Percentiles rank a stretch among this genome's conserved stretches.
phyloP scores from a whole-genome alignment of 2,329 filamentous ascomycete genomes.

The Aureobasidium uvarum region DNA sequence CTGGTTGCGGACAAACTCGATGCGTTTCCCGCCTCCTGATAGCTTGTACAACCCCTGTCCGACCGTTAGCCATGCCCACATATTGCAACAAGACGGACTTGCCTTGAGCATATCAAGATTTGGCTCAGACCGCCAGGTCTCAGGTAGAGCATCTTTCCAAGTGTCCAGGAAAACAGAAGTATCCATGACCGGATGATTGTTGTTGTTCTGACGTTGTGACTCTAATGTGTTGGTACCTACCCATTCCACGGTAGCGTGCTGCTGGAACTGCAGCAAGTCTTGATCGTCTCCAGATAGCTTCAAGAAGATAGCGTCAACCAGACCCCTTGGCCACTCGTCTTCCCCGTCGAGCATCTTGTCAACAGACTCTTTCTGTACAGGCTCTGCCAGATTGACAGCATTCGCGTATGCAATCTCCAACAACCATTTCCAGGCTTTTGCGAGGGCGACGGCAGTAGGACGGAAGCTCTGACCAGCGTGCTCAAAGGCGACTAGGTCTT shows the following conservation, averaged over 20 bases:
- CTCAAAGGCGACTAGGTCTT: conserved; percentile 55
- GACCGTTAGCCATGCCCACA: background rate
- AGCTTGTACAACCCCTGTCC: conserved; percentile 16
- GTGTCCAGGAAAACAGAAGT: conserved; percentile 38
- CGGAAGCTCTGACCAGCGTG: conserved; percentile 32
- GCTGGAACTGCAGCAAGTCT: background rate
- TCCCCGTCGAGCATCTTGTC: conserved; percentile 39
- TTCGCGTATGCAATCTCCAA: conserved; percentile 44
- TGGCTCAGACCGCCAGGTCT: conserved; percentile 36
- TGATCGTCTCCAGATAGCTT: conserved; percentile 15
- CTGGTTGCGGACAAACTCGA: conserved; percentile 1
- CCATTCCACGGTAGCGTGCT: conserved; percentile 13
- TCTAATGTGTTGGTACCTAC: conserved; percentile 33
- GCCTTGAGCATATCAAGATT: conserved; percentile 33
- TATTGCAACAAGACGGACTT: background rate
- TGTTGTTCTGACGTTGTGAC: conserved; percentile 8
- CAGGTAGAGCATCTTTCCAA: conserved; percentile 41
- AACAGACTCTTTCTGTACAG: conserved; percentile 35
- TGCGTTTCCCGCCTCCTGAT: conserved; percentile 10
- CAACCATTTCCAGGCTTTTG: conserved; percentile 51
- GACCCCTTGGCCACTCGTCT: conserved; percentile 40
- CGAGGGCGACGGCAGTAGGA: conserved; percentile 46
- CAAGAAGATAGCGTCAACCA: conserved; percentile 41
- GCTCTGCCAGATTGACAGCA: conserved; percentile 41
- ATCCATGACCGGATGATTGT: conserved; percentile 26